These are phyloP conservation scores for Blastobotrys attinorum DNA, from an alignment of 805 yeast genomes.

Conservation along the genomic window DNA sequence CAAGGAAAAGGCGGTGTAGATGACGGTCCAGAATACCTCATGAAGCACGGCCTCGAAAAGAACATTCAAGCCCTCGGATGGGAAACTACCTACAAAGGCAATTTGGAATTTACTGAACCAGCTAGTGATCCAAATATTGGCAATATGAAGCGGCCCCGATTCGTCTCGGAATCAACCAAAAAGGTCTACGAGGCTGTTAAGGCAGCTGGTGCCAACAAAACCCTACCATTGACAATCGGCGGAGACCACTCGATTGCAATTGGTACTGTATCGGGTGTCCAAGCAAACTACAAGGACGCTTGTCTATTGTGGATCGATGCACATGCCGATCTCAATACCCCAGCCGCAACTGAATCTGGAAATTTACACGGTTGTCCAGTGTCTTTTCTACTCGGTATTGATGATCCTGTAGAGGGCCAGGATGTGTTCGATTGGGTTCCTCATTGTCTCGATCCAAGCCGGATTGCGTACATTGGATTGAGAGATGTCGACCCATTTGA, in stretches of 20 bases:
- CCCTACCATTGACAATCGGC: constrained; percentile 78
- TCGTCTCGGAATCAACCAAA: constrained; percentile 68
- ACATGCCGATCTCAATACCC: constrained; percentile 94
- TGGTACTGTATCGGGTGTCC: constrained; percentile 82
- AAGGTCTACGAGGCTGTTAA: constrained; percentile 54
- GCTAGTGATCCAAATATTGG: constrained; percentile 47
- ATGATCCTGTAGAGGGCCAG: constrained; percentile 32
- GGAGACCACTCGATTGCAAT: constrained; percentile 97
- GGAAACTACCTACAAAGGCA: constrained; percentile 41
- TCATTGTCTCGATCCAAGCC: constrained; percentile 51
- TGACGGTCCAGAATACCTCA: constrained; percentile 76
- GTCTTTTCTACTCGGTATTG: constrained; percentile 77
- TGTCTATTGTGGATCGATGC: constrained; percentile 96
- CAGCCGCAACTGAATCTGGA: constrained; percentile 74
- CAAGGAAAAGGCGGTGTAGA: constrained; percentile 94
- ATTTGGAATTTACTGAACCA: constrained; percentile 26
- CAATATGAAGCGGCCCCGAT: constrained; percentile 60
- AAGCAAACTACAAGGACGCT: constrained; percentile 73
- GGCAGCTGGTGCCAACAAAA: constrained; percentile 38
- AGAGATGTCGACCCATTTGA: constrained; percentile 91
- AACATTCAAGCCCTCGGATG: constrained; percentile 68
- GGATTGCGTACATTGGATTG: constrained; percentile 86
- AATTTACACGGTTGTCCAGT: constrained; percentile 97
- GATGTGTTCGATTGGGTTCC: constrained; percentile 78
- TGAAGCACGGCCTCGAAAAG: constrained; percentile 60